Percentiles rank a stretch among this genome's conserved stretches.
Conservation (phyloP, 2,329 filamentous ascomycete species). For the Pseudogymnoascus sp. region DNA sequence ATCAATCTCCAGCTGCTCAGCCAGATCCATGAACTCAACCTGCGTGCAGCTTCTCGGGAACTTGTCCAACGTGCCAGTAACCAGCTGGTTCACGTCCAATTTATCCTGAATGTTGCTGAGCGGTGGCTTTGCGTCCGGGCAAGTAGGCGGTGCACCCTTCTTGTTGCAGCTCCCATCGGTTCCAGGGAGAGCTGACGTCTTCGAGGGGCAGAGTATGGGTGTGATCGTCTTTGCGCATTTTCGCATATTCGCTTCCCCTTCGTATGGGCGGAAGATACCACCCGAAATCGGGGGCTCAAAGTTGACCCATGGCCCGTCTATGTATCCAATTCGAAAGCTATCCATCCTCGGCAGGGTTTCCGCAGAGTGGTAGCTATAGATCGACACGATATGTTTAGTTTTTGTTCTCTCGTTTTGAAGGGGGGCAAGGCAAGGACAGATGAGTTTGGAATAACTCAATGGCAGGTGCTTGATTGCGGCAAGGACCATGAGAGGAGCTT, state of each 20-base stretch:
- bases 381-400: slow-evolving; percentile 1
- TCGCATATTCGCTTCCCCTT: slow-evolving; percentile 26
- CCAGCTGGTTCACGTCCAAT: neutral
- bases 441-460: slow-evolving; percentile 9
- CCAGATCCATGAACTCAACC: neutral
- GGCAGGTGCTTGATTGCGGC: slow-evolving; percentile 4
- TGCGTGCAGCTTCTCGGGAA: neutral
- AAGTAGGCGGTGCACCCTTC: neutral
- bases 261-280: slow-evolving; percentile 60
- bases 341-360: slow-evolving; percentile 72
- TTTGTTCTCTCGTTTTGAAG: neutral
- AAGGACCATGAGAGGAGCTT: neutral
- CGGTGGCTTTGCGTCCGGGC: neutral
- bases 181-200: neutral
- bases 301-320: slow-evolving; percentile 77
- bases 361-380: slow-evolving; percentile 66
- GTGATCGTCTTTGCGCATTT: slow-evolving; percentile 1
- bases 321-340: slow-evolving; percentile 72
- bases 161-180: neutral
- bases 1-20: slow-evolving; percentile 38
- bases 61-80: neutral
- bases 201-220: neutral
- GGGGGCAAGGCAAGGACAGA: neutral
- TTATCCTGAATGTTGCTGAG: neutral
- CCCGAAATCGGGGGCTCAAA: slow-evolving; percentile 89